phyloP scores from a whole-genome alignment of 495 filamentous ascomycete genomes.

The Podospora sp. region DNA sequence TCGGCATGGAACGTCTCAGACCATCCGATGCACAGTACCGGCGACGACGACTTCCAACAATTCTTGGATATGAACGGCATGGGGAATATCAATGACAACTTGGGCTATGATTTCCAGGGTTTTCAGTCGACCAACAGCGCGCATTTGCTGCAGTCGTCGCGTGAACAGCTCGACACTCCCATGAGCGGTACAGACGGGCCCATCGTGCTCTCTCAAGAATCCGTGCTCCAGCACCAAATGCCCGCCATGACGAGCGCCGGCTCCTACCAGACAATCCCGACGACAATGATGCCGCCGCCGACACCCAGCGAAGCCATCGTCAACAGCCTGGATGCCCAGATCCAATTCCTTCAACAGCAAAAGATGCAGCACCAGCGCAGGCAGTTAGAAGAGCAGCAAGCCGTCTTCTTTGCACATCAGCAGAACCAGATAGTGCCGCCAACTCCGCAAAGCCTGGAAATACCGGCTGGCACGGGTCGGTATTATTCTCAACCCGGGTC shows the following conservation, averaged over 20 bases:
- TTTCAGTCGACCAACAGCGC: slow-evolving; percentile 44
- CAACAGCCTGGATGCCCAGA: slow-evolving; percentile 59
- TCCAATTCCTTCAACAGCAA: slow-evolving; percentile 66
- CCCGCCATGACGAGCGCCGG: slow-evolving; percentile 48
- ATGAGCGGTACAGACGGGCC: slow-evolving; percentile 51
- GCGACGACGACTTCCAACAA: slow-evolving; percentile 59
- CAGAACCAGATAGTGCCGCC: slow-evolving; percentile 75
- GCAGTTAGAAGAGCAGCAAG: slow-evolving; percentile 59
- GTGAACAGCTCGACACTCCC: slow-evolving; percentile 50
- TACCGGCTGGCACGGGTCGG: slow-evolving; percentile 67
- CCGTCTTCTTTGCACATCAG: slow-evolving; percentile 55
- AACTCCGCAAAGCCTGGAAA: slow-evolving; percentile 89
- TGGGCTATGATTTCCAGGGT: slow-evolving; percentile 54
- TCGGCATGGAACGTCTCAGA: slow-evolving; percentile 52
- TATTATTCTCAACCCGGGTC: slow-evolving; percentile 46
- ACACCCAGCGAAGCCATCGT: slow-evolving; percentile 48
- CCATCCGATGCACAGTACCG: slow-evolving; percentile 45
- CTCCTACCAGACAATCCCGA: slow-evolving; percentile 43
- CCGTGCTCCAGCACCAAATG: slow-evolving; percentile 49
- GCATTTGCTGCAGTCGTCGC: slow-evolving; percentile 42
- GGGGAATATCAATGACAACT: slow-evolving; percentile 45
- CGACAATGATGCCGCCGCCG: slow-evolving; percentile 48
- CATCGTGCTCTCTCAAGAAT: slow-evolving; percentile 43
- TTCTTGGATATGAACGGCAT: slow-evolving; percentile 57
- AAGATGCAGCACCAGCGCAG: slow-evolving; percentile 55